Evolutionary conservation across 176 grass and related monocot genomes (phyloP), one percentile per base, ranked within the genome.

Genomic region (Avena atlantica): DNA sequence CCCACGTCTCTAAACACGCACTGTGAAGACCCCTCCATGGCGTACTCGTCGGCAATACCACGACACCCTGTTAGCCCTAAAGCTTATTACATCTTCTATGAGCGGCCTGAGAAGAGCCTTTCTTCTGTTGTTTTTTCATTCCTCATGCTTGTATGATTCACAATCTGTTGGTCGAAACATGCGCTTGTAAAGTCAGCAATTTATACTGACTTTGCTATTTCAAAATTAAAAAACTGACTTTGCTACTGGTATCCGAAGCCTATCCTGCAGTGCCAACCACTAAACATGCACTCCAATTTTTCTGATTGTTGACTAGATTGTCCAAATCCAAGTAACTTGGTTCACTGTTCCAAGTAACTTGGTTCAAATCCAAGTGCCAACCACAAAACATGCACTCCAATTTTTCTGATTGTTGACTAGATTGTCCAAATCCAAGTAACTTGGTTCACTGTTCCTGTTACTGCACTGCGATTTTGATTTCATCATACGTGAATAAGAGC

Each of bases 281-380:
- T 40, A 69, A 86, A 65, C 19, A 11, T 78, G 74, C 27, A 86
- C n/a, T 34, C 31, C 31, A 42, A 40, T 78, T 58, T 78, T n/a
- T 16, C 31, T 72, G 8, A 50, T 9, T 49, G 47, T 13, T 61
- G 12, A 74, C 19, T 36, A 50, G 53, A 27, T 27, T 79, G 51
- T n/a, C 6, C n/a, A 70, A 48, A 58, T 45, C 59, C 21, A 37
- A 59, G 44, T 55, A 31, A 58, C 70, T 20, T 79, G 62, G 24
- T 80, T 72, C 13, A 25, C 20, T n/a, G 4, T 49, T 25, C 6
- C 34, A 34, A 34, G 31, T 34, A 34, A 34, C 31, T 34, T 34
- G 31, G 31, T 34, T 34, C 31, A 34, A 34, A 34, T 34, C 31
- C 31, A 34, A 73, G 23, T 87, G 44, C 25, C 66, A 73, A 34